Evolutionary conservation across 495 filamentous ascomycete species (phyloP).

Genomic region (Haplographium delicatum): DNA sequence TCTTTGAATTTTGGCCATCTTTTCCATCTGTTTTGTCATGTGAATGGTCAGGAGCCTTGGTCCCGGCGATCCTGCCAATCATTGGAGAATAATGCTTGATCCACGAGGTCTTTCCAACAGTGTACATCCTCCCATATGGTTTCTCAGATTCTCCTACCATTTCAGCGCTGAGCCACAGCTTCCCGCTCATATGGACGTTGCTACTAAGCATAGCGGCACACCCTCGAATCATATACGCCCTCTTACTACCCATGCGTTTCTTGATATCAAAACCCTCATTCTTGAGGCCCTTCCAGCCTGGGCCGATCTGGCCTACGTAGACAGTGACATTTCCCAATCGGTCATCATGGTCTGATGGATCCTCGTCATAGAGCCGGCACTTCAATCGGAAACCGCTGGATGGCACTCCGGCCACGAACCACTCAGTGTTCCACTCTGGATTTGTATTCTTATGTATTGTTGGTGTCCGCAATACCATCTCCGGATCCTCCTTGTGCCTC

Average conservation of each 20-base stretch:
- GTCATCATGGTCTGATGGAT: conserved; percentile 81
- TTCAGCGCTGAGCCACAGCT: conserved; percentile 62
- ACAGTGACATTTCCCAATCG: conserved; percentile 78
- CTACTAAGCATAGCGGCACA: conserved; percentile 51
- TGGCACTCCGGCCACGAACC: conserved; percentile 84
- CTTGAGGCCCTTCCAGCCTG: conserved; percentile 62
- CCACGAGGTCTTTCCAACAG: conserved; percentile 69
- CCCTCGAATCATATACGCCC: conserved; percentile 69
- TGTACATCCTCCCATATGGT: conserved; percentile 74
- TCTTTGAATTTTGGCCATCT: conserved; percentile 35
- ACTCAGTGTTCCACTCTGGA: conserved; percentile 77
- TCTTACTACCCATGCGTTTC: conserved; percentile 79
- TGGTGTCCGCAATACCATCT: conserved; percentile 64
- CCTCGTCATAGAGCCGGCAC: conserved; percentile 80
- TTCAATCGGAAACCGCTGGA: conserved; percentile 73
- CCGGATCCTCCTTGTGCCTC: conserved; percentile 75
- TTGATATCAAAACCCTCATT: conserved; percentile 65
- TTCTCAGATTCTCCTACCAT: conserved; percentile 69
- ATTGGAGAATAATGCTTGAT: conserved; percentile 83
- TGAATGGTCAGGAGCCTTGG: conserved; percentile 53
- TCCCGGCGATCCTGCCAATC: conserved; percentile 75
- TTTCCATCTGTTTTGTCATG: conserved; percentile 9
- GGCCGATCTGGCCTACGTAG: conserved; percentile 47
- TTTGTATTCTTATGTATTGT: conserved; percentile 66
- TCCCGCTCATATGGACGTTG: conserved; percentile 47